These are phyloP conservation scores for Trametes pubescens DNA, from an alignment of 1,284 basidiomycete genomes.

Conservation along the genomic window DNA sequence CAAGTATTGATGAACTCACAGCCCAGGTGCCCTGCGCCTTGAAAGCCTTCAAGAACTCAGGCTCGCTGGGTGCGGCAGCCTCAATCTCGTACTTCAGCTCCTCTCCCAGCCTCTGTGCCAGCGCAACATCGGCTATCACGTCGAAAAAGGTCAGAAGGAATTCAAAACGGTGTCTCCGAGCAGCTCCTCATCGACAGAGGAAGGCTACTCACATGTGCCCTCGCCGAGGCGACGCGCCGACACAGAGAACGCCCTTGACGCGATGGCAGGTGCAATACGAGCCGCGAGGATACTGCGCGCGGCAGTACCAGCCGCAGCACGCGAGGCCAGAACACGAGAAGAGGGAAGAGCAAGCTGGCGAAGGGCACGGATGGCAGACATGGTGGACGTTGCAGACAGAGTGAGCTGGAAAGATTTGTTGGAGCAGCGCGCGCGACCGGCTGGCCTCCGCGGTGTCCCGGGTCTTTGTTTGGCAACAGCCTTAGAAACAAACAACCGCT, in stretches of 20 bases:
- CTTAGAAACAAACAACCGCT: constrained; percentile 39
- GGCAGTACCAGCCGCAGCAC: constrained; percentile 40
- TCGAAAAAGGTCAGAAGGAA: neutral
- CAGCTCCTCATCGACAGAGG: neutral
- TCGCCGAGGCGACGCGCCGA: constrained; percentile 63
- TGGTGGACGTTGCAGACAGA: constrained; percentile 32
- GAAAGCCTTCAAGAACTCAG: constrained; percentile 85
- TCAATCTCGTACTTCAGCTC: constrained; percentile 91
- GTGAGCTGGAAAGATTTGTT: constrained; percentile 24
- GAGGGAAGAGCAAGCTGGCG: constrained; percentile 47
- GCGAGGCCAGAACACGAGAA: constrained; percentile 44
- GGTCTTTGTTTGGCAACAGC: constrained; percentile 40
- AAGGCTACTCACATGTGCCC: constrained; percentile 62
- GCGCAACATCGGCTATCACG: constrained; percentile 69
- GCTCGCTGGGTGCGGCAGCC: constrained; percentile 58
- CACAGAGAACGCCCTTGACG: constrained; percentile 62
- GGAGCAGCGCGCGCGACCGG: constrained; percentile 16
- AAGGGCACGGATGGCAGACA: constrained; percentile 49
- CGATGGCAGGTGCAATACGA: constrained; percentile 37
- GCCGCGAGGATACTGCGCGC: constrained; percentile 38
- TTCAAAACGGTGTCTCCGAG: neutral
- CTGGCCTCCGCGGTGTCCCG: constrained; percentile 23
- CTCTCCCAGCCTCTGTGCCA: constrained; percentile 80
- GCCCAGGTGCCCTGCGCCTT: constrained; percentile 80
- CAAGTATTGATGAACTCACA: constrained; percentile 48